A percentile compares a stretch with the other conserved stretches of the same genome.
phyloP scores from a whole-genome alignment of 1,284 basidiomycete genomes.

The Sporisorium iseilematis-ciliati region DNA sequence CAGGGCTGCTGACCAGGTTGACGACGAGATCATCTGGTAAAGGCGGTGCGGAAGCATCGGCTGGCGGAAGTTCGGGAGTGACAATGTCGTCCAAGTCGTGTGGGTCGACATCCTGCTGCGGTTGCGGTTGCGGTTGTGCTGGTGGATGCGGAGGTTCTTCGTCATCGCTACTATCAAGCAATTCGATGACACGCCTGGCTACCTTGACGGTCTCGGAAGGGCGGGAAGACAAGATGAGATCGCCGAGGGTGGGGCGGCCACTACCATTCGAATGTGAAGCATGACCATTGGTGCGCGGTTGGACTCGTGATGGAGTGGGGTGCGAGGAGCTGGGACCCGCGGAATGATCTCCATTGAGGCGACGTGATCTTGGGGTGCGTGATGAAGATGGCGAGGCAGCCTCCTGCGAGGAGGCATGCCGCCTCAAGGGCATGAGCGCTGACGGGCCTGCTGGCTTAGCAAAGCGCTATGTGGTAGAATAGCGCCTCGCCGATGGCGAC shows the following conservation, averaged over 20 bases:
- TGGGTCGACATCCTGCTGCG: not conserved
- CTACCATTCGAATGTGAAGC: not conserved
- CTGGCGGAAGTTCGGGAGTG: conserved; percentile 32
- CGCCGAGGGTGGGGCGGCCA: conserved; percentile 11
- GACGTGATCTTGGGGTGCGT: conserved; percentile 2
- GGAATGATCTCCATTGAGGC: not conserved
- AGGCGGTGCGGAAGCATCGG: conserved; percentile 15
- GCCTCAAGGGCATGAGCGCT: conserved; percentile 32
- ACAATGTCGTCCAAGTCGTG: conserved; percentile 24
- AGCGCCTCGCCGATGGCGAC: conserved; percentile 15
- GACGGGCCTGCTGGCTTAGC: conserved; percentile 15
- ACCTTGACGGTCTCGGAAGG: not conserved
- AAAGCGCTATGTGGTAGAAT: conserved; percentile 9
- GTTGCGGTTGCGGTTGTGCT: not conserved
- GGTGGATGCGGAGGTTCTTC: conserved; percentile 2
- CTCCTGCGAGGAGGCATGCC: conserved; percentile 7
- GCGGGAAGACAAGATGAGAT: conserved; percentile 10
- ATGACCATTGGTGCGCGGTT: not conserved
- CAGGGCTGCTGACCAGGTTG: not conserved
- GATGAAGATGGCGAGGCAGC: not conserved
- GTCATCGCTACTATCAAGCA: conserved; percentile 36
- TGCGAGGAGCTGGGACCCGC: conserved; percentile 21
- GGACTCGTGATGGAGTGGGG: conserved; percentile 4
- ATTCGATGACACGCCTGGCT: conserved; percentile 17
- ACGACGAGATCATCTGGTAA: conserved; percentile 6